A percentile compares a stretch with the other conserved stretches of the same genome.
Conservation (phyloP, 2,329 filamentous ascomycete species). For the Neonectria neomacrospora region DNA sequence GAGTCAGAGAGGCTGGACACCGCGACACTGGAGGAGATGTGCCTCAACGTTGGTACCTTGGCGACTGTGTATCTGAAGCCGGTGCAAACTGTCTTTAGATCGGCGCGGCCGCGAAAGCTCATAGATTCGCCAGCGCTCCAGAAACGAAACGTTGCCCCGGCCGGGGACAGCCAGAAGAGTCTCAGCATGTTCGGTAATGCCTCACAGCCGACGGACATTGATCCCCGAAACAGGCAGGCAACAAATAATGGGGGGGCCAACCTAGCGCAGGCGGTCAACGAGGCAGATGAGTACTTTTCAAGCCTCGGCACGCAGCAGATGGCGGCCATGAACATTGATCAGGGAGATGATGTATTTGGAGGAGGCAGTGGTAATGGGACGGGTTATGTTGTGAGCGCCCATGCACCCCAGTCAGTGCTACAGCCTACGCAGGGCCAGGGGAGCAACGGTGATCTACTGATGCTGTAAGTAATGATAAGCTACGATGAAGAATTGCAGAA, state of each 20-base stretch:
- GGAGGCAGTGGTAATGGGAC: conserved; percentile 64
- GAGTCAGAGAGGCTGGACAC: conserved; percentile 95
- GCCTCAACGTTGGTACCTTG: conserved; percentile 92
- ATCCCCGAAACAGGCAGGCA: conserved; percentile 53
- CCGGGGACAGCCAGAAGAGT: conserved; percentile 66
- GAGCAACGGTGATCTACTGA: conserved; percentile 77
- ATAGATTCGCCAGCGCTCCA: conserved; percentile 88
- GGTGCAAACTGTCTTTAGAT: conserved; percentile 95
- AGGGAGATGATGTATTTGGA: conserved; percentile 70
- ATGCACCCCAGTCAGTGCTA: conserved; percentile 79
- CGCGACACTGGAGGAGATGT: conserved; percentile 94
- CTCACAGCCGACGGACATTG: conserved; percentile 62
- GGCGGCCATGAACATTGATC: conserved; percentile 75
- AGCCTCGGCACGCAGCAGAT: conserved; percentile 79
- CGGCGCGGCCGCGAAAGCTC: conserved; percentile 82
- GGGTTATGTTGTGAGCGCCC: conserved; percentile 83
- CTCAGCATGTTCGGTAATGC: conserved; percentile 68
- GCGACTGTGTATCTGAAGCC: conserved; percentile 98
- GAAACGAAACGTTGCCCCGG: conserved; percentile 69
- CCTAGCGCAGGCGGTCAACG: conserved; percentile 78
- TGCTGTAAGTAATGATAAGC: conserved; percentile 59
- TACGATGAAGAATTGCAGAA: conserved; percentile 34
- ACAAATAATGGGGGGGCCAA: conserved; percentile 54
- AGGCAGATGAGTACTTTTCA: conserved; percentile 91
- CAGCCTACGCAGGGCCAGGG: conserved; percentile 73